phyloP scores from a whole-genome alignment of 805 yeast species.

The Wickerhamomyces canadensis region DNA sequence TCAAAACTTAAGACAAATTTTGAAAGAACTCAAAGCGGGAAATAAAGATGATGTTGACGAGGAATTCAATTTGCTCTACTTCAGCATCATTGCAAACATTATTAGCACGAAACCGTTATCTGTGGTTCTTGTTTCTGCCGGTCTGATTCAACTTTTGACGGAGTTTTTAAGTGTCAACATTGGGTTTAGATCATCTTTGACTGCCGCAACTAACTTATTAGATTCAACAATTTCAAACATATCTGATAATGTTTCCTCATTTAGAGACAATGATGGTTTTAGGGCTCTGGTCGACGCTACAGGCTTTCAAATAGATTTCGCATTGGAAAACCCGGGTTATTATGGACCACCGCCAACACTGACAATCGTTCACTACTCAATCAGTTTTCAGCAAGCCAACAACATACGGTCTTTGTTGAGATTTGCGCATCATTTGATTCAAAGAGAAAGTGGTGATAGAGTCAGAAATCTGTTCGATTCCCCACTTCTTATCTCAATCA shows the following conservation, averaged over 20 bases:
- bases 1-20: conserved; percentile 62
- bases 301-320: conserved; percentile 59
- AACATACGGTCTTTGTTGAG: conserved; percentile 56
- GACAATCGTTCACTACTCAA: conserved; percentile 43
- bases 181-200: conserved; percentile 47
- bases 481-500: conserved; percentile 58
- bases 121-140: conserved; percentile 64
- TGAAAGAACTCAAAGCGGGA: conserved; percentile 41
- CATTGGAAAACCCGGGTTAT: conserved; percentile 49
- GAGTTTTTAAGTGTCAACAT: conserved; percentile 52
- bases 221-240: conserved; percentile 33
- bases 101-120: conserved; percentile 50
- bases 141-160: conserved; percentile 60
- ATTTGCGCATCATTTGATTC: conserved; percentile 56
- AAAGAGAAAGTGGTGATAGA: conserved; percentile 76
- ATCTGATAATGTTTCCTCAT: conserved; percentile 49
- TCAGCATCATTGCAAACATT: conserved; percentile 55
- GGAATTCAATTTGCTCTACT: conserved; percentile 42
- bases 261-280: conserved; percentile 66
- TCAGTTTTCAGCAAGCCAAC: conserved; percentile 56
- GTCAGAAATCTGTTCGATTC: conserved; percentile 85
- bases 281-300: conserved; percentile 52
- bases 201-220: conserved; percentile 56
- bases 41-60: conserved; percentile 37
- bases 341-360: conserved; percentile 56